These are phyloP conservation scores for Adiantum capillusveneris DNA, from an alignment of 75 land plant species.

Conservation along the genomic window DNA sequence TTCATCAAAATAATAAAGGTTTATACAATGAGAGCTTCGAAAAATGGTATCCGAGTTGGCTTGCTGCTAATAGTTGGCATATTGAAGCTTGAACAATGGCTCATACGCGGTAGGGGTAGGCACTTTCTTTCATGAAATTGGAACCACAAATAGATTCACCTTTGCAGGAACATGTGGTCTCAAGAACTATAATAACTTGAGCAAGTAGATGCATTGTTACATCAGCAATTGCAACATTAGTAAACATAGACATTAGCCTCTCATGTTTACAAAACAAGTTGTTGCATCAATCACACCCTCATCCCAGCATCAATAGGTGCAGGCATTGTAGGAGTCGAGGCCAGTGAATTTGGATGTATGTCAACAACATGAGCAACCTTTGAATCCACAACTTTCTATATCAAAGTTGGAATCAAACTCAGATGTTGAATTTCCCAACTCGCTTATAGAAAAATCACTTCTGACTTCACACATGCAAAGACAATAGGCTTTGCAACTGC, in stretches of 20 bases:
- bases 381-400: conserved; percentile 13
- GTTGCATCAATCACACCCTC: neutral
- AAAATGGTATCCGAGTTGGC: too few relatives aligned
- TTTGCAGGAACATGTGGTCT: neutral
- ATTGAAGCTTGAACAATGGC: conserved; percentile 36
- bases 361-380: conserved; percentile 9
- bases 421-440: conserved; percentile 13
- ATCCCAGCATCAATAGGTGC: conserved; percentile 42
- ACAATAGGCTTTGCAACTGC: conserved; percentile 40
- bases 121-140: neutral
- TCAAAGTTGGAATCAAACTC: conserved; percentile 21
- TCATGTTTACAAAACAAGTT: conserved; percentile 58
- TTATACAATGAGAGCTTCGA: too few relatives aligned
- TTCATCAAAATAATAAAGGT: too few relatives aligned
- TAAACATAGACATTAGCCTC: conserved; percentile 16
- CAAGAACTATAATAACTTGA: neutral
- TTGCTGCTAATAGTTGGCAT: too few relatives aligned
- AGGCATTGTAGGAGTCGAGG: neutral
- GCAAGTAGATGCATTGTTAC: conserved; percentile 33
- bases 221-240: conserved; percentile 31
- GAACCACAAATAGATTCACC: neutral
- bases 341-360: neutral
- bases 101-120: conserved; percentile 18
- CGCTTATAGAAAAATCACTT: neutral
- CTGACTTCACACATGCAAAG: conserved; percentile 4